phyloP scores from a whole-genome alignment of 768 basidiomycete genomes.

The Tulasnella sp. region DNA sequence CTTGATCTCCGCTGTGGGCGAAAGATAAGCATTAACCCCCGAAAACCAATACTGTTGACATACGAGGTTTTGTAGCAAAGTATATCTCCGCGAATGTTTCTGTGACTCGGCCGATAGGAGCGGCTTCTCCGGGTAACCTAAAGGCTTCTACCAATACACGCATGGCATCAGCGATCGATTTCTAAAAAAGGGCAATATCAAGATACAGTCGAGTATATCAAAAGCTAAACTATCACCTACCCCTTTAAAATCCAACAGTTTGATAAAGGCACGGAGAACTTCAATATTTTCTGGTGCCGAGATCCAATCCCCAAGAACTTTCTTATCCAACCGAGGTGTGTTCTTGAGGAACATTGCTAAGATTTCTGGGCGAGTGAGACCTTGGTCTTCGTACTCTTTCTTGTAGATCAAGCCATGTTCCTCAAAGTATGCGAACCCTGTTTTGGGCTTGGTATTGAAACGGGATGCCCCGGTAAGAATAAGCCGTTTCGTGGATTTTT shows the following conservation, averaged over 20 bases:
- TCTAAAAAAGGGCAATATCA: conserved; percentile 35
- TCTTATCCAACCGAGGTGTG: conserved; percentile 79
- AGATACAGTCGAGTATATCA: neutral
- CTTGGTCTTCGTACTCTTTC: conserved; percentile 19
- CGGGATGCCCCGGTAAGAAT: conserved; percentile 69
- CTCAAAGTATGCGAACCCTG: conserved; percentile 79
- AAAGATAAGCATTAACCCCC: neutral
- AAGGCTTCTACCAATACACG: conserved; percentile 87
- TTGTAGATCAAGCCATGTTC: conserved; percentile 68
- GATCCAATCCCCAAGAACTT: conserved; percentile 82
- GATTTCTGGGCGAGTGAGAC: conserved; percentile 45
- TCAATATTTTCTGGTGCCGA: conserved; percentile 80
- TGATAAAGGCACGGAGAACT: conserved; percentile 74
- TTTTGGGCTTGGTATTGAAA: conserved; percentile 90
- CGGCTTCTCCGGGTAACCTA: conserved; percentile 86
- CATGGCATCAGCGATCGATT: conserved; percentile 91
- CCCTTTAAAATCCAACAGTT: conserved; percentile 76
- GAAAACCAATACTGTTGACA: conserved; percentile 18
- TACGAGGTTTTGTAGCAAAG: conserved; percentile 73
- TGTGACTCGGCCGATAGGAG: conserved; percentile 87
- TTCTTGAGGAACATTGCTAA: conserved; percentile 79
- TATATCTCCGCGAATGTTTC: conserved; percentile 89
- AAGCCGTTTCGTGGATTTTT: conserved; percentile 76
- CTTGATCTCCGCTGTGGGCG: conserved; percentile 61
- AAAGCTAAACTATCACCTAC: conserved; percentile 34